These are phyloP conservation scores for Lodderomyces theae DNA, from an alignment of 1,139 yeast species.

Conservation along the genomic window DNA sequence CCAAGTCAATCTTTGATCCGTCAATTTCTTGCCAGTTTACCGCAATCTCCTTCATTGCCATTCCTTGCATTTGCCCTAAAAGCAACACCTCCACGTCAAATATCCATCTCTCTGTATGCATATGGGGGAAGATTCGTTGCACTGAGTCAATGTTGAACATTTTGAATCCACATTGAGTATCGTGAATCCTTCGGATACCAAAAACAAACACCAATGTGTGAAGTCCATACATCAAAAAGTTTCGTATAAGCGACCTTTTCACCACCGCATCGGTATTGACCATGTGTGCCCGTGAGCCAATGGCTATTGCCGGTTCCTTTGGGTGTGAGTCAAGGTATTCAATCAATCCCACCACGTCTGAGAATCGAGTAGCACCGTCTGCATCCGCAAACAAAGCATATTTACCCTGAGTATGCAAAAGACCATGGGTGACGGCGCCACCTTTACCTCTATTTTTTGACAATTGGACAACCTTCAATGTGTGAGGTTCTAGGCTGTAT, in stretches of 20 bases:
- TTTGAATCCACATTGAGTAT: slow-evolving; percentile 97
- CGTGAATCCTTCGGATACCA: slow-evolving; percentile 83
- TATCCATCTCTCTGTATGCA: slow-evolving; percentile 98
- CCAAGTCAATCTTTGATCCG: slow-evolving; percentile 91
- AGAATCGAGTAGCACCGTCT: slow-evolving; percentile 89
- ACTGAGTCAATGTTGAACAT: slow-evolving; percentile 75
- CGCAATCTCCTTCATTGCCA: slow-evolving; percentile 72
- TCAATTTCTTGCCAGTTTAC: slow-evolving; percentile 97
- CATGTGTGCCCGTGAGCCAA: slow-evolving; percentile 97
- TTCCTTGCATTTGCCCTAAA: slow-evolving; percentile 68
- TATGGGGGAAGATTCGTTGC: slow-evolving; percentile 68
- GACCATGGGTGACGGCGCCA: slow-evolving; percentile 96
- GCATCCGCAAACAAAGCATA: slow-evolving; percentile 91
- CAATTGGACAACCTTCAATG: slow-evolving; percentile 66
- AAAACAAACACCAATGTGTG: slow-evolving; percentile 83
- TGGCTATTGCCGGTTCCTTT: slow-evolving; percentile 58
- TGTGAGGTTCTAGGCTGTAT: slow-evolving; percentile 52
- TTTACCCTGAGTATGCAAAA: slow-evolving; percentile 70
- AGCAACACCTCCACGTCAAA: slow-evolving; percentile 92
- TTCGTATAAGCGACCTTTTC: slow-evolving; percentile 81
- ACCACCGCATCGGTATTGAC: slow-evolving; percentile 95
- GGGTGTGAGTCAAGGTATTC: slow-evolving; percentile 30
- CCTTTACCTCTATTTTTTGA: slow-evolving; percentile 89
- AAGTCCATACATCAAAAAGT: slow-evolving; percentile 88
- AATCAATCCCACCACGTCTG: slow-evolving; percentile 60